Conservation (phyloP, 192 early-diverging fungal genomes). For the Coemansia asiatica region DNA sequence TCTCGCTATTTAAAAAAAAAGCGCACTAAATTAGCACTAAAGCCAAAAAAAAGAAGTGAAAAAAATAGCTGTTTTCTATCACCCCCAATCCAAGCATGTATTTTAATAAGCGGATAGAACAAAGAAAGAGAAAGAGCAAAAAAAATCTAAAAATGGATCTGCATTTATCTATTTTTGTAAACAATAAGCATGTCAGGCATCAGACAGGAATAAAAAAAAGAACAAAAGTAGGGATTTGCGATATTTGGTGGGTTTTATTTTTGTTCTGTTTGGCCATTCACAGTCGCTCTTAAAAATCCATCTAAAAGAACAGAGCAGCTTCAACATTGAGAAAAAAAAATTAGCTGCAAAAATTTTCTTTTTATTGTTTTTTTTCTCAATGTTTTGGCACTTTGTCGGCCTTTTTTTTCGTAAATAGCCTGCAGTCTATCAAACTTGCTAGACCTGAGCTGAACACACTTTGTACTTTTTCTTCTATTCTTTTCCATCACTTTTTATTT, state of each 20-base stretch:
- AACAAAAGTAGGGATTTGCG: not conserved
- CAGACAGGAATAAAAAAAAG: not conserved
- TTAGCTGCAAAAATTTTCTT: not conserved
- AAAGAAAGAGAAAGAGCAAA: not conserved
- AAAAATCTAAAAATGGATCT: slow-evolving; percentile 13
- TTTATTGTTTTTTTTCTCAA: not conserved
- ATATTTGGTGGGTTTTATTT: not conserved
- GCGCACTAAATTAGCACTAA: not conserved
- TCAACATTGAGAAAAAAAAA: not conserved
- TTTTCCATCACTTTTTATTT: not conserved
- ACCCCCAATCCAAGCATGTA: not conserved
- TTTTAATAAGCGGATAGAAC: not conserved
- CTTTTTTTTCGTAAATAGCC: not conserved
- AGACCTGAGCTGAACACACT: not conserved
- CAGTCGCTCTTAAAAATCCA: not conserved
- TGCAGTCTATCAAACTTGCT: not conserved
- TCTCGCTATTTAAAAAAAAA: no score
- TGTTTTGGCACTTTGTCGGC: not conserved
- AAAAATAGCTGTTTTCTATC: not conserved
- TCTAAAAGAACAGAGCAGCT: no score
- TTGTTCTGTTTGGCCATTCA: not conserved
- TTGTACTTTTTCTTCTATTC: not conserved
- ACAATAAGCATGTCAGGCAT: slow-evolving; percentile 9
- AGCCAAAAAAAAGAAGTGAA: not conserved
- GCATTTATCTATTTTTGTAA: slow-evolving; percentile 5